Conservation (phyloP, 108 stramenopile genomes). For the Nitzschia inconspicua region DNA sequence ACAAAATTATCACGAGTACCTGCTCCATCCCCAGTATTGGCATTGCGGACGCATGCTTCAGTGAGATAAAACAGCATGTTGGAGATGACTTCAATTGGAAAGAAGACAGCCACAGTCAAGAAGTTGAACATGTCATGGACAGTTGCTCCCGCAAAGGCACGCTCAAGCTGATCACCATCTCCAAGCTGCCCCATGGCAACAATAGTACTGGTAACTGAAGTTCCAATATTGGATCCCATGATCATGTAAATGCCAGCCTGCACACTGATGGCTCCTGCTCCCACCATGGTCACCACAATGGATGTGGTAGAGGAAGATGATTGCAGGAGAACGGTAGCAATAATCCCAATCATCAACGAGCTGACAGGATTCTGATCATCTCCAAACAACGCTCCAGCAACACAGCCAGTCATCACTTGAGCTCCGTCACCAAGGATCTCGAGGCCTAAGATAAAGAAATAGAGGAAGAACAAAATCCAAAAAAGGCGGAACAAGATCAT, state of each 20-base stretch:
- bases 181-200: constrained; percentile 68
- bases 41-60: constrained; percentile 39
- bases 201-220: constrained; percentile 51
- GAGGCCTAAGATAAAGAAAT: constrained; percentile 74
- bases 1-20: constrained; percentile 58
- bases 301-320: constrained; percentile 74
- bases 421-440: constrained; percentile 58
- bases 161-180: constrained; percentile 61
- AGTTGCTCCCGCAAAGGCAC: constrained; percentile 77
- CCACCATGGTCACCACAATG: constrained; percentile 75
- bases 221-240: constrained; percentile 90
- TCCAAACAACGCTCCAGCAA: constrained; percentile 59
- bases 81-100: constrained; percentile 61
- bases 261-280: constrained; percentile 49
- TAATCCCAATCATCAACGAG: constrained; percentile 59
- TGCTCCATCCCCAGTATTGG: constrained; percentile 24
- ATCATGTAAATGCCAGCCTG: constrained; percentile 74
- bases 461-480: constrained; percentile 55
- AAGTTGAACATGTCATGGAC: constrained; percentile 85
- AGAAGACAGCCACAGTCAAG: constrained; percentile 53
- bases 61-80: constrained; percentile 39
- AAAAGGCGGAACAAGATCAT: constrained; percentile 34
- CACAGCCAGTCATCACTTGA: constrained; percentile 65
- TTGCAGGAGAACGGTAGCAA: constrained; percentile 70
- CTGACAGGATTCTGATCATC: constrained; percentile 69